These are phyloP conservation scores for Fusarium dimerum DNA, from an alignment of 2,329 filamentous ascomycete genomes.

Conservation along the genomic window DNA sequence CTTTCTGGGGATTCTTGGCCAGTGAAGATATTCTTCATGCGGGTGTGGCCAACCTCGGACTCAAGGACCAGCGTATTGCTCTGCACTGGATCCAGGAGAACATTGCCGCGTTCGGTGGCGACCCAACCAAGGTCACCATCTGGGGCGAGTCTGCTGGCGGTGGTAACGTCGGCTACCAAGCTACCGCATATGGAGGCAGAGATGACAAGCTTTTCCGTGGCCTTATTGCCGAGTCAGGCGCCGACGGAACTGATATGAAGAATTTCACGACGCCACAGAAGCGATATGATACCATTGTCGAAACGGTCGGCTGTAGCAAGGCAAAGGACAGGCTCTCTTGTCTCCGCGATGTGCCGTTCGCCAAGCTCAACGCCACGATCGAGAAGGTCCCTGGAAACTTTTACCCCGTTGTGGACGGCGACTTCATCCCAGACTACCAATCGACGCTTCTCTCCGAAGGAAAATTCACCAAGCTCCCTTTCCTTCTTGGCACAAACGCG, in stretches of 20 bases:
- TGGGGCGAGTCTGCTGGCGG: constrained; percentile 49
- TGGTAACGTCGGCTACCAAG: constrained; percentile 49
- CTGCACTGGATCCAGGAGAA: constrained; percentile 53
- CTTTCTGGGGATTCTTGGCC: constrained; percentile 48
- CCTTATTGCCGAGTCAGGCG: constrained; percentile 52
- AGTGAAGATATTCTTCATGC: constrained; percentile 40
- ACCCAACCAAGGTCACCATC: constrained; percentile 47
- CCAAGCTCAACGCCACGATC: constrained; percentile 22
- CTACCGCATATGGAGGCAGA: constrained; percentile 51
- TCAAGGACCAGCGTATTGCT: constrained; percentile 51
- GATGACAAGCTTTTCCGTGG: constrained; percentile 56
- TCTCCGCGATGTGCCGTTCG: constrained; percentile 27
- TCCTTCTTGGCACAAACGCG: constrained; percentile 63
- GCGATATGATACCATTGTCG: constrained; percentile 23
- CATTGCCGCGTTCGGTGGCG: constrained; percentile 45
- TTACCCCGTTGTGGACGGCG: constrained; percentile 33
- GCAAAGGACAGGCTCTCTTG: constrained; percentile 30
- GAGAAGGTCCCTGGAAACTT: constrained; percentile 12
- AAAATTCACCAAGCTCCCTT: constrained; percentile 63
- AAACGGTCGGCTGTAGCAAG: constrained; percentile 24
- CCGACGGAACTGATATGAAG: constrained; percentile 30
- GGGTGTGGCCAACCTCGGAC: constrained; percentile 45
- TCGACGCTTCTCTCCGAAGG: constrained; percentile 57
- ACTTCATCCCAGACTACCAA: constrained; percentile 41
- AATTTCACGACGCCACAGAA: constrained; percentile 11